Base-by-base conservation (phyloP, 176 grass and related monocot species). In the Triticum turgidum region DNA sequence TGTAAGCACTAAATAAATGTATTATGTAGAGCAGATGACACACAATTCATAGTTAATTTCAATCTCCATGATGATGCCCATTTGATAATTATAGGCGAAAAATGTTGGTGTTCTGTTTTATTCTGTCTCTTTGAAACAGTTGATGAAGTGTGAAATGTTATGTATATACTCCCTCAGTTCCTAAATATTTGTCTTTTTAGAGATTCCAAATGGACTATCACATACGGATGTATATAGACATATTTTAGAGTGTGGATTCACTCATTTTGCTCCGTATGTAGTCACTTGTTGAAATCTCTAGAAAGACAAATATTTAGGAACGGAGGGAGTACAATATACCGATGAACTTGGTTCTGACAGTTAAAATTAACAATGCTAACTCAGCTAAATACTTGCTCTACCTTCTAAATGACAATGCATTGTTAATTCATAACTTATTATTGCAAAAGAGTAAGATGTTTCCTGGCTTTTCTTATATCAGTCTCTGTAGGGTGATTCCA, bases 281-380 rank as follows among this genome's bases (percentile, higher is more conserved):
- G 29, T 30, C 29, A 30, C 29, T 30, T 30, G 29, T 30, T 30
- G 2, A 30, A 30, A 30, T 30, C 29, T 30, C 29, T 30, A 30
- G 29, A 30, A 30, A 30, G 29, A 30, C 29, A 30, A 30, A 30
- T 30, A 30, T 30, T 30, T 30, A 30, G 29, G 29, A 30, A 2
- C 29, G 2, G 29, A 30, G 29, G 29, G 29, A 30, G 29, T 30
- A 62, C 76, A 73, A 13, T 59, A 64, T 47, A 47, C 25, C 45
- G 52, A 73, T 20, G 56, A 69, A 25, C 64, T 79, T 69, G 30
- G 21, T 68, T 78, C 8, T 25, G 17, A 58, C 54, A 86, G 77
- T 67, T 80, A 54, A 80, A 68, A 41, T 73, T 52, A 62, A 18
- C 54, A 81, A 49, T 69, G 68, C 51, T 72, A 59, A 83, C 34